phyloP scores from a whole-genome alignment of 2,329 filamentous ascomycete genomes.

The Dendryphion nanum region DNA sequence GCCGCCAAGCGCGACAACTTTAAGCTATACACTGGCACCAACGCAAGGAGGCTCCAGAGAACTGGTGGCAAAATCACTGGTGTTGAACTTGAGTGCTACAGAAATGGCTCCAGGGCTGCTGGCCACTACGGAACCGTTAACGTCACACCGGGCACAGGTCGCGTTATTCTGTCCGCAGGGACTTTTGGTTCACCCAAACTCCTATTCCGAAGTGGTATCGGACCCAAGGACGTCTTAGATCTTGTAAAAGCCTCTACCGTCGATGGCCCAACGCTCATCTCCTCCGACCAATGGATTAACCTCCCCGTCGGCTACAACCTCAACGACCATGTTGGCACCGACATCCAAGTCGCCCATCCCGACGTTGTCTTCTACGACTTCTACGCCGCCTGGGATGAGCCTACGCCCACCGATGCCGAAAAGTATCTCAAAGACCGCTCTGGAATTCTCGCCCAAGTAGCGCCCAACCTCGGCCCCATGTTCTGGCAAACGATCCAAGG shows the following conservation, averaged over 20 bases:
- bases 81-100: conserved; percentile 60
- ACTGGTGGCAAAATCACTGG: conserved; percentile 61
- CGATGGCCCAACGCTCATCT: conserved; percentile 43
- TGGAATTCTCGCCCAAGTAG: conserved; percentile 61
- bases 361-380: conserved; percentile 61
- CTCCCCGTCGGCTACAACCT: conserved; percentile 49
- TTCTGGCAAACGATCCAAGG: conserved; percentile 55
- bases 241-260: conserved; percentile 40
- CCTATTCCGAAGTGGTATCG: conserved; percentile 65
- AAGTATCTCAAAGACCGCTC: conserved; percentile 44
- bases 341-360: conserved; percentile 50
- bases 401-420: conserved; percentile 35
- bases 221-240: conserved; percentile 49
- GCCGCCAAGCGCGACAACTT: conserved; percentile 62
- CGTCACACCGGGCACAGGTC: conserved; percentile 56
- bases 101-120: conserved; percentile 23
- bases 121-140: conserved; percentile 59
- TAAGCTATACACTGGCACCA: conserved; percentile 61
- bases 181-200: conserved; percentile 66
- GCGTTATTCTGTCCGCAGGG: conserved; percentile 65
- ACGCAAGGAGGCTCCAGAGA: conserved; percentile 62
- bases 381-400: conserved; percentile 55
- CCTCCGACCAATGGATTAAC: conserved; percentile 45
- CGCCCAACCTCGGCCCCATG: conserved; percentile 61
- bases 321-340: conserved; percentile 53